Evolutionary conservation across 2,329 filamentous ascomycete species (phyloP), one percentile per base, ranked within the genome.

Genomic region (Fonsecaea monophora): DNA sequence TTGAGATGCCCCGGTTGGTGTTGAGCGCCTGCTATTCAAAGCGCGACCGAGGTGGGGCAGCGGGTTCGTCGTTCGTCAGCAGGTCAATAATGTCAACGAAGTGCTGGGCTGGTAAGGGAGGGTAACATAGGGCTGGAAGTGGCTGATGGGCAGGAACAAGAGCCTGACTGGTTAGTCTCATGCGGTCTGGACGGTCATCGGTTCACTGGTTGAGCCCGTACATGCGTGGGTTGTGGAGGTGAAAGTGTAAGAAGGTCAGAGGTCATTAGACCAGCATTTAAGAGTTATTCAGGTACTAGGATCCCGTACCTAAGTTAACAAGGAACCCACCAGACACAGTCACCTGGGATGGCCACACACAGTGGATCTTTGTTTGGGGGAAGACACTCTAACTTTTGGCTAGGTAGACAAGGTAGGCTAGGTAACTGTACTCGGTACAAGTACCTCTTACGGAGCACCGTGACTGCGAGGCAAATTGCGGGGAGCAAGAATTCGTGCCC

Each of bases 21-120:
- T 53, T 53, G 25, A 21, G 30, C 35, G 32, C 25, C 13, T 63
- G 5, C 53, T 42, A 35, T 55, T 42, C 10, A 21, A 30, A 13
- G 58, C 58, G 58, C 42, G 38, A 30, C 18, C 48, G 54, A 56
- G 56, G 55, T 65, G 62, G 56, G 62, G 62, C 62, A 53, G 48
- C 54, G 62, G 35, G 40, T 60, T 25, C 18, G 53, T 30, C 50
- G 62, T 40, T 59, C 50, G 62, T 64, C 62, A 64, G 54, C 54
- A 53, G 37, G 57, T 59, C 58, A 38, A 35, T 37, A 15, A 60
- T 45, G 45, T 50, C 45, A 25, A 50, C n/a, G 45, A 50, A 50
- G 45, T 25, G 18, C 21, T 50, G 45, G 9, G 18, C 42, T n/a
- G 8, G 42, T 12, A n/a, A 50, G 21, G n/a, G 45, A 50, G 45